Conservation (phyloP, 805 yeast genomes). For the Teunomyces aglyptinius region DNA sequence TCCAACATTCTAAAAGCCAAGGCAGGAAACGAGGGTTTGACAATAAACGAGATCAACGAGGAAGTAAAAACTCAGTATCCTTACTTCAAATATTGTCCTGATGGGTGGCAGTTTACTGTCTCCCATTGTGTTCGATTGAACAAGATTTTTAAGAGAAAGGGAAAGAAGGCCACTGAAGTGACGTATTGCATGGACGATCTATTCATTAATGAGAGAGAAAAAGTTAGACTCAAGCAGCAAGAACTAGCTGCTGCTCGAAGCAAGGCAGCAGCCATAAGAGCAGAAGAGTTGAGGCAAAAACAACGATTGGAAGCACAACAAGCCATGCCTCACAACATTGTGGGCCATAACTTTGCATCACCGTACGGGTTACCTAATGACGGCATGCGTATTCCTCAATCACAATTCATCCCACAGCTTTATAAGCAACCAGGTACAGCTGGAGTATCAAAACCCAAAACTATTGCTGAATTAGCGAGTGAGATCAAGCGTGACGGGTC, state of each 20-base stretch:
- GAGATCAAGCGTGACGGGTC: constrained; percentile 36
- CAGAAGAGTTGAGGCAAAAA: constrained; percentile 51
- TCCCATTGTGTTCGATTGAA: constrained; percentile 85
- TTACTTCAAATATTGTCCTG: constrained; percentile 88
- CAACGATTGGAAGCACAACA: constrained; percentile 35
- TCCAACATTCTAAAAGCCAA: constrained; percentile 72
- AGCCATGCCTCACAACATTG: constrained; percentile 20
- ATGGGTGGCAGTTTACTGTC: constrained; percentile 96
- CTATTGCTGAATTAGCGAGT: constrained; percentile 43
- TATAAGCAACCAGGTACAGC: constrained; percentile 10
- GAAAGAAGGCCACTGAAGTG: constrained; percentile 88
- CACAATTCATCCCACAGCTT: constrained; percentile 20
- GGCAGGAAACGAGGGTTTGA: constrained; percentile 68
- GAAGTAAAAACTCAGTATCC: constrained; percentile 88
- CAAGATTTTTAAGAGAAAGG: constrained; percentile 75
- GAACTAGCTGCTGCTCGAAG: constrained; percentile 63
- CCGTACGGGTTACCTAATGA: constrained; percentile 21
- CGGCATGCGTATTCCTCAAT: constrained; percentile 21
- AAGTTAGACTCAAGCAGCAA: constrained; percentile 54
- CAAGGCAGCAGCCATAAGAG: constrained; percentile 51
- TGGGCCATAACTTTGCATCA: constrained; percentile 23
- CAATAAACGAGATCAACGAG: constrained; percentile 66
- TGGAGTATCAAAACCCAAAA: constrained; percentile 30
- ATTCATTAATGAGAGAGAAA: constrained; percentile 79
- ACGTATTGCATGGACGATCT: constrained; percentile 90